A percentile compares a stretch with the other conserved stretches of the same genome.
Conservation (phyloP, 1,284 basidiomycete genomes). For the Trichosporon coremiiforme region DNA sequence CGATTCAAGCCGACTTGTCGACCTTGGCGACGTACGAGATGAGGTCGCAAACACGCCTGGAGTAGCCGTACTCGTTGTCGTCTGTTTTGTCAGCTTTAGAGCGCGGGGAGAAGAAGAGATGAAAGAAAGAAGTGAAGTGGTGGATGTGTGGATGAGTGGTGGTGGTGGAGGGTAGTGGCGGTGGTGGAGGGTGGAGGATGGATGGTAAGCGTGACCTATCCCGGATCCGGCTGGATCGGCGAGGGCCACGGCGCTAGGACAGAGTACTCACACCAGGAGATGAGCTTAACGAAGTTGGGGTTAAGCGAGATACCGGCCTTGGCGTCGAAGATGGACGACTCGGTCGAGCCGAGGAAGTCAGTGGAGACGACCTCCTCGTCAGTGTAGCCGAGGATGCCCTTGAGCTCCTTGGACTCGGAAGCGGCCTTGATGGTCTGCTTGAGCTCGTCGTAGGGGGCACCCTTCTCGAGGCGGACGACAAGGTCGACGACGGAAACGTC, state of each 20-base stretch:
- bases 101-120: conserved; percentile 28
- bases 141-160: not conserved
- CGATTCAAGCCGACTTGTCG: conserved; percentile 34
- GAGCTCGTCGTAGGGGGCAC: conserved; percentile 85
- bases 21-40: conserved; percentile 71
- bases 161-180: not conserved
- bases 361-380: conserved; percentile 93
- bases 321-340: conserved; percentile 89
- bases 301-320: conserved; percentile 91
- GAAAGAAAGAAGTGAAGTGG: not conserved
- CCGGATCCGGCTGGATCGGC: not conserved
- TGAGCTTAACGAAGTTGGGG: conserved; percentile 92
- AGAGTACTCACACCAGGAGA: conserved; percentile 67
- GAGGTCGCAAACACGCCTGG: conserved; percentile 88
- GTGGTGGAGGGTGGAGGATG: no score
- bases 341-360: conserved; percentile 80
- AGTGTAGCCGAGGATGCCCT: conserved; percentile 91
- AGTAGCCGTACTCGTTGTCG: conserved; percentile 80
- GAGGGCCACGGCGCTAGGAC: not conserved
- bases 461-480: conserved; percentile 88
- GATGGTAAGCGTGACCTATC: not conserved
- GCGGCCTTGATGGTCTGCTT: conserved; percentile 84
- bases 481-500: conserved; percentile 99
- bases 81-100: conserved; percentile 68
- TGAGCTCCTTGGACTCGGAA: conserved; percentile 65